phyloP scores from a whole-genome alignment of 1,284 basidiomycete genomes.

The Leccinum subrobustum region DNA sequence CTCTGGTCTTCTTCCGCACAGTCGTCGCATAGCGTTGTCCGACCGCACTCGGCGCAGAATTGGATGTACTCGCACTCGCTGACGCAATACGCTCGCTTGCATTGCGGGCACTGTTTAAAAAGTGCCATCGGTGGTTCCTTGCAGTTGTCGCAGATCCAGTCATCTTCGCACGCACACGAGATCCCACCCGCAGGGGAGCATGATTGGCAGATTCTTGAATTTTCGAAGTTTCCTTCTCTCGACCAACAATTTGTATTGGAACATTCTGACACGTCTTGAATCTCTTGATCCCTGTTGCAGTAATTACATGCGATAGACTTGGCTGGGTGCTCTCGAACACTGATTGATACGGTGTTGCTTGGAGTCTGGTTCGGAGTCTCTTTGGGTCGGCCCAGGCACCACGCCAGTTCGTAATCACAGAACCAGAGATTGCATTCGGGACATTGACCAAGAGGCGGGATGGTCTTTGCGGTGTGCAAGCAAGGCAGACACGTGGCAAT shows the following conservation, averaged over 20 bases:
- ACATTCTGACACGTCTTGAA: neutral
- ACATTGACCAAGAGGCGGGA: slow-evolving; percentile 25
- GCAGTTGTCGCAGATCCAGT: slow-evolving; percentile 28
- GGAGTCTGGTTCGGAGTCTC: neutral
- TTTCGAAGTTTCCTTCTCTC: neutral
- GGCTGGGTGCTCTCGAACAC: slow-evolving; percentile 19
- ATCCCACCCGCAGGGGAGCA: slow-evolving; percentile 1
- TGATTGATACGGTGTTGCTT: neutral
- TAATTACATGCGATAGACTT: neutral
- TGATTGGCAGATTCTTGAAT: neutral
- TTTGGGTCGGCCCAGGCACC: slow-evolving; percentile 24
- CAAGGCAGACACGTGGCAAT: slow-evolving; percentile 13
- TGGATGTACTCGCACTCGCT: slow-evolving; percentile 22
- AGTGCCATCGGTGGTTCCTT: slow-evolving; percentile 1
- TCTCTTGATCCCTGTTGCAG: neutral
- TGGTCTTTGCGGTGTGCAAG: slow-evolving; percentile 4
- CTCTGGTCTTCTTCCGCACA: slow-evolving; percentile 23
- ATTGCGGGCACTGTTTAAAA: neutral
- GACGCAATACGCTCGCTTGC: neutral
- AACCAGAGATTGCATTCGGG: slow-evolving; percentile 23
- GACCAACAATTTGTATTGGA: neutral
- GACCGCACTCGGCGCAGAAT: slow-evolving; percentile 13
- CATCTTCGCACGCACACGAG: slow-evolving; percentile 21
- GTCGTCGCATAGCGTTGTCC: slow-evolving; percentile 13
- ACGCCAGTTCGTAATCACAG: slow-evolving; percentile 22